phyloP scores from a whole-genome alignment of 257 asterid species.

The Jacaranda copaia region DNA sequence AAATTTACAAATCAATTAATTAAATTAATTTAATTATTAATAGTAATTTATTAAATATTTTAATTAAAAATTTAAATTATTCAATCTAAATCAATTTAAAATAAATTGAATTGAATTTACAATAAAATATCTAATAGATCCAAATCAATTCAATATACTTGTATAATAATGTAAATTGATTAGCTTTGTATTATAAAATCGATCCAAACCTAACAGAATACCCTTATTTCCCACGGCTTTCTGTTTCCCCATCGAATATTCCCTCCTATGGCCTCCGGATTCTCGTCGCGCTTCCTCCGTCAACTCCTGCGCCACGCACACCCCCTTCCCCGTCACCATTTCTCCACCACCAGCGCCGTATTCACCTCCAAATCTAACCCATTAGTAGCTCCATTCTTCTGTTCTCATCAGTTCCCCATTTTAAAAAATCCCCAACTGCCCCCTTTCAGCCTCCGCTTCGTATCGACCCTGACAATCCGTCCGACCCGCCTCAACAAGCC shows the following conservation, averaged over 20 bases:
- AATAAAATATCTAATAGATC: too few species aligned
- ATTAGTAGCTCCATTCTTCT: slow-evolving; percentile 31
- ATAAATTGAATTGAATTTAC: too few species aligned
- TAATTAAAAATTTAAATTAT: too few species aligned
- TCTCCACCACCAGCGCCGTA: slow-evolving; percentile 41
- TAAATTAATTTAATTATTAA: too few species aligned
- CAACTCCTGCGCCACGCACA: slow-evolving; percentile 32
- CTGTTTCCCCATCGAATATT: too few species aligned
- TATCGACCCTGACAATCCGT: slow-evolving; percentile 51
- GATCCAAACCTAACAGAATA: too few species aligned
- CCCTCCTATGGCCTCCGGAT: slow-evolving; percentile 55
- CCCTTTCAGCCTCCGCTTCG: slow-evolving; percentile 44
- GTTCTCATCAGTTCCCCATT: slow-evolving; percentile 43
- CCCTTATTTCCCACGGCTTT: not conserved
- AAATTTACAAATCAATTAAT: too few species aligned
- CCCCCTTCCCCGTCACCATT: slow-evolving; percentile 30
- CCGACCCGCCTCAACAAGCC: slow-evolving; percentile 58
- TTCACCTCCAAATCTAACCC: slow-evolving; percentile 33
- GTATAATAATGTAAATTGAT: too few species aligned
- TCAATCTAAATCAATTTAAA: too few species aligned
- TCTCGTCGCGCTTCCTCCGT: slow-evolving; percentile 53
- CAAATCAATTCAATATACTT: too few species aligned
- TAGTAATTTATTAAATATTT: too few species aligned
- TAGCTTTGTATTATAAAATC: too few species aligned
- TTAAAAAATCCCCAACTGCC: slow-evolving; percentile 44